Evolutionary conservation across 2,329 filamentous ascomycete species (phyloP), one percentile per base, ranked within the genome.

Genomic region (Ophiostoma quercus): DNA sequence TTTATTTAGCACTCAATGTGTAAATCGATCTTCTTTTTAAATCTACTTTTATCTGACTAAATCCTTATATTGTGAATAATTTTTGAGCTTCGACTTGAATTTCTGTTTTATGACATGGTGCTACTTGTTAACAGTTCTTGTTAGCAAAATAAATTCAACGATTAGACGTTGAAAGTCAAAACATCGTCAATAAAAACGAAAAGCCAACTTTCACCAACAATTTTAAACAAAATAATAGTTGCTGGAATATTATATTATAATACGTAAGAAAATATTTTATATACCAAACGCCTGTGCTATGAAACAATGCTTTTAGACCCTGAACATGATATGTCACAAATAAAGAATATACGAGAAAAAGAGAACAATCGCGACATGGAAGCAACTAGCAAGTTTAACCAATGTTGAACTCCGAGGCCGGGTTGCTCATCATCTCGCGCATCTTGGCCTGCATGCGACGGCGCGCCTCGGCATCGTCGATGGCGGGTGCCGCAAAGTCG

Each of bases 391-490:
- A 25, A 12, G 22, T 4, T 25, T 62, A 75, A 2, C 74, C 74
- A 70, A 75, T 74, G 67, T 75, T 75, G 29, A 75, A 75, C 73
- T 75, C 74, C 1, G 69, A 60, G 12, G 74, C 72, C 9, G 71
- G 68, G 66, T 70, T 72, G 16, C 68, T 73, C 71, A 73, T 74
- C 66, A 75, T 72, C 39, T 71, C 67, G 68, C 71, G 74, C 75
- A 78, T 76, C 74, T 74, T 76, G 66, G 71, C 71, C 71, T 71
- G 72, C 77, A 78, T 90, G 79, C 84, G 86, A 78, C 83, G 86
- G 72, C 87, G 88, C 16, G 83, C 85, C 76, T 86, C 84, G 77
- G 87, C 83, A 76, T 83, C 83, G 67, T 85, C 80, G 65, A 82
- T 80, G 51, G 76, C 77, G 67, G 75, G 74, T 73, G 34, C 62